Evolutionary conservation across 2,329 filamentous ascomycete genomes (phyloP).

Genomic region (Teratosphaeria pseudoeucalypti): DNA sequence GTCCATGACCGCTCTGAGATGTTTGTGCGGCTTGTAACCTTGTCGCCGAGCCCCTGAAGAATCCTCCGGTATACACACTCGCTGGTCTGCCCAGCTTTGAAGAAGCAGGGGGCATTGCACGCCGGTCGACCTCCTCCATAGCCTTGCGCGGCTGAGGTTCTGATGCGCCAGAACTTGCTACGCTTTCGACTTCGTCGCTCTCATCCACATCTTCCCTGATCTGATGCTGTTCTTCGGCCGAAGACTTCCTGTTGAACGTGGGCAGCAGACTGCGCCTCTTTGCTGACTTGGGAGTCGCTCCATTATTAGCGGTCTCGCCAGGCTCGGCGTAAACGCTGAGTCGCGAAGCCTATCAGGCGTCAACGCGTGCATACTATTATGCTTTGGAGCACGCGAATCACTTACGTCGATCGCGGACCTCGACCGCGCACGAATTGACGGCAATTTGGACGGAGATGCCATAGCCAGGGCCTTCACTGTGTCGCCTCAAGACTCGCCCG

Average conservation of each 20-base stretch:
- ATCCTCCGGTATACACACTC: constrained; percentile 5
- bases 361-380: neutral
- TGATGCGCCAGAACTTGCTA: constrained; percentile 1
- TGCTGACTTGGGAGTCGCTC: constrained; percentile 10
- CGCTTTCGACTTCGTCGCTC: constrained; percentile 6
- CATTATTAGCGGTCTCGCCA: neutral
- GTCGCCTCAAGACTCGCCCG: neutral
- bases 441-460: constrained; percentile 17
- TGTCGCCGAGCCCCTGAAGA: constrained; percentile 8
- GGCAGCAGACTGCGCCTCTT: constrained; percentile 24
- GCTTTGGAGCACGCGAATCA: neutral
- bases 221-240: constrained; percentile 11
- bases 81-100: constrained; percentile 10
- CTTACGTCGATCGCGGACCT: constrained; percentile 23
- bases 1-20: constrained; percentile 1
- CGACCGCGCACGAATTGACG: constrained; percentile 17
- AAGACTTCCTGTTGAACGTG: constrained; percentile 16
- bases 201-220: constrained; percentile 14
- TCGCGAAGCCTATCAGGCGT: constrained; percentile 5
- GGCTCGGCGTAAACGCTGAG: constrained; percentile 1
- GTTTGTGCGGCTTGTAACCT: constrained; percentile 9
- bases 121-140: constrained; percentile 11
- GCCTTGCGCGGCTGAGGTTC: constrained; percentile 2
- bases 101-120: constrained; percentile 20
- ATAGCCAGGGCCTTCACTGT: constrained; percentile 2